Evolutionary conservation across 768 basidiomycete species (phyloP).

Genomic region (Pleurotus giganteus): DNA sequence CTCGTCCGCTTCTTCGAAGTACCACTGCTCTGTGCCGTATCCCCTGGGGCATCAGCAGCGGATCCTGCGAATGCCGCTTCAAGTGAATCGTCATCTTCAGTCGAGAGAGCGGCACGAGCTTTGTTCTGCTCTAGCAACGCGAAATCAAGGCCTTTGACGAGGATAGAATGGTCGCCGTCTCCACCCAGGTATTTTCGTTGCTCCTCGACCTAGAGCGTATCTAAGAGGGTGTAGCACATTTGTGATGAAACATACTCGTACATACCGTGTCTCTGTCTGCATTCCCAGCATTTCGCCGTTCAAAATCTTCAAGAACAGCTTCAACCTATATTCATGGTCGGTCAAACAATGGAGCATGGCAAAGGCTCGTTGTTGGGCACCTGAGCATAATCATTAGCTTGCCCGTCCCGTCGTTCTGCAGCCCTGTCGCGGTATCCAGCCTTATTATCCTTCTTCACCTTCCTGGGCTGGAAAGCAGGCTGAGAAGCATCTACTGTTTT

Average conservation of each 20-base stretch:
- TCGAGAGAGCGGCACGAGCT: constrained; percentile 54
- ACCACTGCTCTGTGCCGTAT: constrained; percentile 7
- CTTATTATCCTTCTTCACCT: constrained; percentile 54
- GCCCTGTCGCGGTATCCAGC: constrained; percentile 70
- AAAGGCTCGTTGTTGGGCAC: constrained; percentile 30
- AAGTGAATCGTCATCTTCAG: constrained; percentile 76
- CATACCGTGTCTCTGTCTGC: constrained; percentile 61
- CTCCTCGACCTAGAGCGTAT: constrained; percentile 55
- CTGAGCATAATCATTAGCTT: constrained; percentile 71
- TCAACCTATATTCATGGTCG: constrained; percentile 78
- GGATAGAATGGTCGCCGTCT: constrained; percentile 79
- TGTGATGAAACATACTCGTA: not conserved
- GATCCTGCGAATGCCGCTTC: constrained; percentile 69
- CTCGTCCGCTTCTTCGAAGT: constrained; percentile 66
- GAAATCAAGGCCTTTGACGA: constrained; percentile 89
- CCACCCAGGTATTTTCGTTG: constrained; percentile 80
- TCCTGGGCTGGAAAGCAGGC: constrained; percentile 80
- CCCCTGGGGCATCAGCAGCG: constrained; percentile 19
- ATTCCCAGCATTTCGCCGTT: constrained; percentile 54
- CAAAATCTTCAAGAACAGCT: constrained; percentile 79
- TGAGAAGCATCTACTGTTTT: constrained; percentile 50
- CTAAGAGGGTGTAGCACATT: not conserved
- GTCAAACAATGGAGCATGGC: constrained; percentile 3
- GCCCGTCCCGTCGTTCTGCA: constrained; percentile 65
- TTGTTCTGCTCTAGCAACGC: constrained; percentile 84